These are phyloP conservation scores for Chenopodium berlandieri DNA, from an alignment of 148 eudicot species.

Conservation along the genomic window DNA sequence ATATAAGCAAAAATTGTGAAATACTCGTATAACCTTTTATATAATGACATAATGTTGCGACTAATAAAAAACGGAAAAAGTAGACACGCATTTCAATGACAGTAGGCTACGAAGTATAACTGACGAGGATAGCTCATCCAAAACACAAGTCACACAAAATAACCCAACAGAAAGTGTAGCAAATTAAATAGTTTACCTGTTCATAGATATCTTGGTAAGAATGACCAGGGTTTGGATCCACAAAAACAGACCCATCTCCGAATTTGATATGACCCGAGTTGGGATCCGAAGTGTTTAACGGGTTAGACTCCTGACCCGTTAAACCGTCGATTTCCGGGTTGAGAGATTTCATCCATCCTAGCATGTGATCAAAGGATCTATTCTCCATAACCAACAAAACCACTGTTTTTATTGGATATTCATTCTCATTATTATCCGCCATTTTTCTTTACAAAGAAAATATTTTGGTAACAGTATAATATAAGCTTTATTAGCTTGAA, in stretches of 20 bases:
- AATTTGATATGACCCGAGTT: slow-evolving; percentile 39
- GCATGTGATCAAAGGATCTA: slow-evolving; percentile 73
- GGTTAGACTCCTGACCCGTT: slow-evolving; percentile 55
- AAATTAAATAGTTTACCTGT: slow-evolving; percentile 36
- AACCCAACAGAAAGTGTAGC: too few relatives aligned
- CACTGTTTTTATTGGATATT: slow-evolving; percentile 64
- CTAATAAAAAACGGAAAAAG: too few relatives aligned
- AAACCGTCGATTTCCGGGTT: slow-evolving; percentile 64
- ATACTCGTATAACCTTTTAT: too few relatives aligned
- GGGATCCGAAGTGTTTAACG: slow-evolving; percentile 37
- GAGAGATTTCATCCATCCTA: slow-evolving; percentile 76
- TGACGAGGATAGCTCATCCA: too few relatives aligned
- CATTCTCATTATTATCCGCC: neutral
- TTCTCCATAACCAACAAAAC: slow-evolving; percentile 73
- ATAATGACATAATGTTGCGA: too few relatives aligned
- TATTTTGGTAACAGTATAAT: neutral
- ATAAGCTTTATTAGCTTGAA: neutral
- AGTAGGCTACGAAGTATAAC: too few relatives aligned
- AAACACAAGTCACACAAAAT: too few relatives aligned
- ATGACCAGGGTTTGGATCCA: slow-evolving; percentile 77
- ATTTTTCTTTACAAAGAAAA: neutral
- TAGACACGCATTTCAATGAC: too few relatives aligned
- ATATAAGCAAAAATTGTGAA: too few relatives aligned
- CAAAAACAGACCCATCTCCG: slow-evolving; percentile 43
- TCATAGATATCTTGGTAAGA: slow-evolving; percentile 60